A percentile compares a stretch with the other conserved stretches of the same genome.
phyloP scores from a whole-genome alignment of 2,329 filamentous ascomycete genomes.

The Lachnellula subtilissima region DNA sequence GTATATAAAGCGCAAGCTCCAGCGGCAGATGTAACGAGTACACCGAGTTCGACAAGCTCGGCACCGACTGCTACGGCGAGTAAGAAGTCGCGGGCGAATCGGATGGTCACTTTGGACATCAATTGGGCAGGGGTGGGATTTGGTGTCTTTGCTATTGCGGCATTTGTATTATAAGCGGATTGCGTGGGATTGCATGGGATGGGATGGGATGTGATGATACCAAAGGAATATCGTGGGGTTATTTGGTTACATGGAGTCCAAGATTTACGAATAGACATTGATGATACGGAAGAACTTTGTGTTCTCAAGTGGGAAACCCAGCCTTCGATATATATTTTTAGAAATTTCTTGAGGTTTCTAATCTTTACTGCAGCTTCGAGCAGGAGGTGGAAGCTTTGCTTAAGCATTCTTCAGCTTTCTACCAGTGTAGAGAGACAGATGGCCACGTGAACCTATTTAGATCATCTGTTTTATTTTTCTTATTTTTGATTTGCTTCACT shows the following conservation, averaged over 20 bases:
- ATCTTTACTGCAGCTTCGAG: too few relatives aligned
- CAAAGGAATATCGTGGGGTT: neutral
- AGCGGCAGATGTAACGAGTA: conserved; percentile 16
- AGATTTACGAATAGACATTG: too few relatives aligned
- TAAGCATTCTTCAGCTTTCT: too few relatives aligned
- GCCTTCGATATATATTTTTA: too few relatives aligned
- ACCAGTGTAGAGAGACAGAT: too few relatives aligned
- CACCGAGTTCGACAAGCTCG: neutral
- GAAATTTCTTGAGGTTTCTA: too few relatives aligned
- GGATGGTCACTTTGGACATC: neutral
- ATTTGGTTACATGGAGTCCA: neutral
- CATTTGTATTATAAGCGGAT: neutral
- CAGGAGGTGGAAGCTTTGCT: too few relatives aligned
- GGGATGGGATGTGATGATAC: neutral
- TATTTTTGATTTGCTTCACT: too few relatives aligned
- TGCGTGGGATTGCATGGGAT: neutral
- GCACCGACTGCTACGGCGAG: neutral
- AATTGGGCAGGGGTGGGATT: conserved; percentile 4
- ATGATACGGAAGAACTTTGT: too few relatives aligned
- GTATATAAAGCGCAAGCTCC: conserved; percentile 34
- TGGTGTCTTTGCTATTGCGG: conserved; percentile 1
- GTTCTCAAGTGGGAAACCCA: too few relatives aligned
- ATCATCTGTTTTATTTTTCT: too few relatives aligned
- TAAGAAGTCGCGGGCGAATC: neutral
- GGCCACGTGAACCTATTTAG: too few relatives aligned